Conservation (phyloP, 1,284 basidiomycete species). For the Laetiporus sulphureus region DNA sequence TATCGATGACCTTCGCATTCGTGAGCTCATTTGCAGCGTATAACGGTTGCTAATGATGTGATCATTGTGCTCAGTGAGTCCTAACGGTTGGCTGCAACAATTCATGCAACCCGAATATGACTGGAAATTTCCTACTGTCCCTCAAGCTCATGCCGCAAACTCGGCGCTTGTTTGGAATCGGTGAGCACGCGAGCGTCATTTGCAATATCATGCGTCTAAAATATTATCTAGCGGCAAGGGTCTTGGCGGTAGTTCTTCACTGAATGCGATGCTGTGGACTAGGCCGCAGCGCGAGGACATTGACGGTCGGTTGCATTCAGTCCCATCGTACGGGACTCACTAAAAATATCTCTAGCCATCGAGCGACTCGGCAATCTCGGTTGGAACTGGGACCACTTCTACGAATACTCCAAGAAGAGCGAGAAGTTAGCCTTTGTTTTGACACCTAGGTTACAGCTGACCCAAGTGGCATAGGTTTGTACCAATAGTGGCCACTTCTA, state of each 20-base stretch:
- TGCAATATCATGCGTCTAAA: background rate
- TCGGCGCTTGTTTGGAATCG: slow-evolving; percentile 20
- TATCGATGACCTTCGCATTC: slow-evolving; percentile 24
- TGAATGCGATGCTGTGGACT: slow-evolving; percentile 18
- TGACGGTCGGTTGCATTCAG: slow-evolving; percentile 5
- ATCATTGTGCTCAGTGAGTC: background rate
- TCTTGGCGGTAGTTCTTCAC: slow-evolving; percentile 21
- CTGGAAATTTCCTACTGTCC: slow-evolving; percentile 24
- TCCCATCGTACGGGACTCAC: too few species aligned
- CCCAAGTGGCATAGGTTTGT: background rate
- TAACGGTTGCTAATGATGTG: background rate
- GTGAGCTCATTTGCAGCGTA: slow-evolving; percentile 10
- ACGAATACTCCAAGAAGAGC: slow-evolving; percentile 10
- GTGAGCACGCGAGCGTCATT: background rate
- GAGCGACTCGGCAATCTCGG: slow-evolving; percentile 20
- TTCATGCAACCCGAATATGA: slow-evolving; percentile 18
- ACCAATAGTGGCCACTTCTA: background rate
- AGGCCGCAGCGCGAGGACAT: slow-evolving; percentile 21
- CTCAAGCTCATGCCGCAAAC: slow-evolving; percentile 16
- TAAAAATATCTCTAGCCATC: slow-evolving; percentile 4
- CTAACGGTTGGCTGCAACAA: background rate
- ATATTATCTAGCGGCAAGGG: background rate
- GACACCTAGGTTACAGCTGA: background rate
- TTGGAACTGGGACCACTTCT: slow-evolving; percentile 17
- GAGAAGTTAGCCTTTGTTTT: slow-evolving; percentile 5